phyloP scores from a whole-genome alignment of 805 yeast genomes.

The Saturnispora galanensis region DNA sequence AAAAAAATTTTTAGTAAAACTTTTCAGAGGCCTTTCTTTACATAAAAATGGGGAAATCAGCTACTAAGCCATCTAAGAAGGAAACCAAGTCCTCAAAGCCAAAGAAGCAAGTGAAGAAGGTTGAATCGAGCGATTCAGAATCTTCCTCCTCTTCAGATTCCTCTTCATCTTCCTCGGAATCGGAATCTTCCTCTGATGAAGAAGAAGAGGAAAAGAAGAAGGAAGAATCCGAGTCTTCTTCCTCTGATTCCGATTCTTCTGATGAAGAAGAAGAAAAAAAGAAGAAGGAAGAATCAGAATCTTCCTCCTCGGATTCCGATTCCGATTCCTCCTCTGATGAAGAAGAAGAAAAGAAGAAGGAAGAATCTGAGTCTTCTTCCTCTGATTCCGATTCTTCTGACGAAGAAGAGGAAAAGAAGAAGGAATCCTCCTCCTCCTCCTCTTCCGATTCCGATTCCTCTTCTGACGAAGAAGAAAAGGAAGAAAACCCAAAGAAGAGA shows the following conservation, averaged over 20 bases:
- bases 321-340: slow-evolving; percentile 15
- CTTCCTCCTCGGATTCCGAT: slow-evolving; percentile 16
- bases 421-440: slow-evolving; percentile 4
- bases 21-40: slow-evolving; percentile 6
- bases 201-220: slow-evolving; percentile 12
- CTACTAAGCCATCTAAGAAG: slow-evolving; percentile 21
- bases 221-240: slow-evolving; percentile 1
- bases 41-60: slow-evolving; percentile 23
- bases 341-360: slow-evolving; percentile 21
- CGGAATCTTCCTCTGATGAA: slow-evolving; percentile 23
- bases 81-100: slow-evolving; percentile 15
- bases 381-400: slow-evolving; percentile 23
- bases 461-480: slow-evolving; percentile 14
- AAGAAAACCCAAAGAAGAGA: slow-evolving; percentile 29
- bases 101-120: slow-evolving; percentile 16
- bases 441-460: slow-evolving; percentile 15
- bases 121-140: slow-evolving; percentile 16
- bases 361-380: slow-evolving; percentile 14
- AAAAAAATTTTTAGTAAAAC: slow-evolving; percentile 1
- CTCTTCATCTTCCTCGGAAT: slow-evolving; percentile 14
- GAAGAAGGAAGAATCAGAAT: slow-evolving; percentile 14
- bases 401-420: slow-evolving; percentile 6
- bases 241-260: slow-evolving; percentile 20
- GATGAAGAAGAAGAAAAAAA: slow-evolving; percentile 19
- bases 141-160: slow-evolving; percentile 17